Percentiles rank a stretch among this genome's conserved stretches.
Conservation (phyloP, 352 stramenopile species). For the Labyrinthula sp. region DNA sequence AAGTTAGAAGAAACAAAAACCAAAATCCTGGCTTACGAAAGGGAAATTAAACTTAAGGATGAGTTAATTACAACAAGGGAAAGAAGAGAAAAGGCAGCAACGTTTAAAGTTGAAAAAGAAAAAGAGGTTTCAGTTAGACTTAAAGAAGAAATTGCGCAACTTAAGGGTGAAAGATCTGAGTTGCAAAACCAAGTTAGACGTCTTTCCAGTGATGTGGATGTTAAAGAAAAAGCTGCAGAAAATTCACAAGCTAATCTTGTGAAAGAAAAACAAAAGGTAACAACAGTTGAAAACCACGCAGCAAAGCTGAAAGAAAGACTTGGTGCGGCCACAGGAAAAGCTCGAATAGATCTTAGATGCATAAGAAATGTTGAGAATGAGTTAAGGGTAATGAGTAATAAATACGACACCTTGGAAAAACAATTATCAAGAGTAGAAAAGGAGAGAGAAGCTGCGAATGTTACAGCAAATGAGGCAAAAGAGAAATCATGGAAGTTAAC, state of each 20-base stretch:
- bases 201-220: too few species aligned
- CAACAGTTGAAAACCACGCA: constrained; percentile 39
- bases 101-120: constrained; percentile 26
- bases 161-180: constrained; percentile 33
- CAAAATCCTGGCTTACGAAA: too few species aligned
- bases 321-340: too few species aligned
- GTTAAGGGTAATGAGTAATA: constrained; percentile 58
- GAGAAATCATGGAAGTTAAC: constrained; percentile 18
- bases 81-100: too few species aligned
- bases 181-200: constrained; percentile 46
- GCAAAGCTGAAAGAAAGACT: too few species aligned
- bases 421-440: constrained; percentile 30
- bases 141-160: constrained; percentile 35
- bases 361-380: constrained; percentile 39
- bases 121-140: constrained; percentile 33
- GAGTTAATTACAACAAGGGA: too few species aligned
- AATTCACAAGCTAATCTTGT: constrained; percentile 41
- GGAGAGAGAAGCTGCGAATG: constrained; percentile 27
- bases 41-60: too few species aligned
- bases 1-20: too few species aligned
- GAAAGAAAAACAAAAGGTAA: constrained; percentile 39
- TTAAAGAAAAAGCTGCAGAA: constrained; percentile 57
- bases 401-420: constrained; percentile 35
- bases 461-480: constrained; percentile 38
- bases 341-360: constrained; percentile 40